phyloP scores from a whole-genome alignment of 495 filamentous ascomycete species.

The Daldinia childiae region DNA sequence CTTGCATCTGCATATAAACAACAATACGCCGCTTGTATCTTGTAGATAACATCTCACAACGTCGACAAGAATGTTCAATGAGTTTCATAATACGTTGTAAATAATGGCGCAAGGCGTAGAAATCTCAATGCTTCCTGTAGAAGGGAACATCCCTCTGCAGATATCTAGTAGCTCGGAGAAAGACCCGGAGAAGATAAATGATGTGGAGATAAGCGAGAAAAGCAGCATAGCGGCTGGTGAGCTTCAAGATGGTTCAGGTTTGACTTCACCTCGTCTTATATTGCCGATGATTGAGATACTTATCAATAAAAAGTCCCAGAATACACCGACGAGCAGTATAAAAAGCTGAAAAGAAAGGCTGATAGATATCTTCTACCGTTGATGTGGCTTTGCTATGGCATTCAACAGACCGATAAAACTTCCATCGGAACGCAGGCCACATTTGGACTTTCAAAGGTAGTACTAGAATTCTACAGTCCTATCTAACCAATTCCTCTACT shows the following conservation, averaged over 20 bases:
- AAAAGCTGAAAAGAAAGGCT: conserved; percentile 42
- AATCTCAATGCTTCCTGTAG: conserved; percentile 21
- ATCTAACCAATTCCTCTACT: not conserved
- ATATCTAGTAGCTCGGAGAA: conserved; percentile 20
- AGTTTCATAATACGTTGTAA: not conserved
- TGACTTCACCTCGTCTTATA: not conserved
- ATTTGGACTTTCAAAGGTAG: conserved; percentile 39
- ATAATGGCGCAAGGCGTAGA: conserved; percentile 26
- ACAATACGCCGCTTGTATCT: conserved; percentile 2
- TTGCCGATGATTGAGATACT: not conserved
- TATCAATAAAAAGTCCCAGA: conserved; percentile 19
- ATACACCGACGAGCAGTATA: conserved; percentile 47
- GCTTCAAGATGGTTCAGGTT: conserved; percentile 30
- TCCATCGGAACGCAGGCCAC: conserved; percentile 47
- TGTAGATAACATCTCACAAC: not conserved
- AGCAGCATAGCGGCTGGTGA: conserved; percentile 32
- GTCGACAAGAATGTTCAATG: not conserved
- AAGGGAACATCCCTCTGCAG: conserved; percentile 13
- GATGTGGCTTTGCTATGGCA: conserved; percentile 51
- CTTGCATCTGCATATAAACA: conserved; percentile 18
- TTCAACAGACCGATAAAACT: conserved; percentile 48
- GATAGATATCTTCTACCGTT: conserved; percentile 45
- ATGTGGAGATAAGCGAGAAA: conserved; percentile 34
- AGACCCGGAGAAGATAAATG: conserved; percentile 36
- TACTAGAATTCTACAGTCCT: not conserved